Conservation (phyloP, 148 eudicot species). For the Fagopyrum esculentum region DNA sequence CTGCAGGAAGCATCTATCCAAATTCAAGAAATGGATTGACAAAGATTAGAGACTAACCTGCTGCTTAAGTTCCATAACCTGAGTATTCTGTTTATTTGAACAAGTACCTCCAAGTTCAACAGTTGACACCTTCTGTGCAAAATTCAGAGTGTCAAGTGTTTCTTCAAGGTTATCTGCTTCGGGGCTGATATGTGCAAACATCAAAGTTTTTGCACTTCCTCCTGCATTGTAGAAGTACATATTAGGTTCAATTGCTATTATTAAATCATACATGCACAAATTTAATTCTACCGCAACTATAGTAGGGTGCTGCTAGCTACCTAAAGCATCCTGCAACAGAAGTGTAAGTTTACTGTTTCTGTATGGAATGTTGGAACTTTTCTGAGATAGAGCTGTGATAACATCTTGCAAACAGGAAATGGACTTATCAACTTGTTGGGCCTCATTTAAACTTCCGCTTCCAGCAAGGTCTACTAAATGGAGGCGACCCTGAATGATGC, state of each 20-base stretch:
- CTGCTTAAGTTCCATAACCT: constrained; percentile 66
- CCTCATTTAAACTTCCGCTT: constrained; percentile 42
- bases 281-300: neutral
- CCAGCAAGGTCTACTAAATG: constrained; percentile 92
- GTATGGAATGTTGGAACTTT: constrained; percentile 60
- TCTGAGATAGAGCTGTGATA: constrained; percentile 77
- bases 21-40: neutral
- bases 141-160: constrained; percentile 69
- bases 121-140: constrained; percentile 78
- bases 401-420: constrained; percentile 86
- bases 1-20: neutral
- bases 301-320: constrained; percentile 22
- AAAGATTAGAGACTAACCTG: constrained; percentile 33
- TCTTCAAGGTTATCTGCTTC: constrained; percentile 62
- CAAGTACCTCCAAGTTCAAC: constrained; percentile 78
- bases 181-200: constrained; percentile 86
- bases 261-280: neutral
- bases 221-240: constrained; percentile 29
- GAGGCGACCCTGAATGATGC: constrained; percentile 50
- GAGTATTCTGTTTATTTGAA: constrained; percentile 56
- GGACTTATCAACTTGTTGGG: constrained; percentile 54
- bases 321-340: constrained; percentile 80
- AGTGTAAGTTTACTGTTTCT: constrained; percentile 79
- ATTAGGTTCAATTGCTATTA: neutral
- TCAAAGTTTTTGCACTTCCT: constrained; percentile 75